Evolutionary conservation across 768 basidiomycete genomes (phyloP), one percentile per base, ranked within the genome.

Genomic region (Lyophyllum semitale): DNA sequence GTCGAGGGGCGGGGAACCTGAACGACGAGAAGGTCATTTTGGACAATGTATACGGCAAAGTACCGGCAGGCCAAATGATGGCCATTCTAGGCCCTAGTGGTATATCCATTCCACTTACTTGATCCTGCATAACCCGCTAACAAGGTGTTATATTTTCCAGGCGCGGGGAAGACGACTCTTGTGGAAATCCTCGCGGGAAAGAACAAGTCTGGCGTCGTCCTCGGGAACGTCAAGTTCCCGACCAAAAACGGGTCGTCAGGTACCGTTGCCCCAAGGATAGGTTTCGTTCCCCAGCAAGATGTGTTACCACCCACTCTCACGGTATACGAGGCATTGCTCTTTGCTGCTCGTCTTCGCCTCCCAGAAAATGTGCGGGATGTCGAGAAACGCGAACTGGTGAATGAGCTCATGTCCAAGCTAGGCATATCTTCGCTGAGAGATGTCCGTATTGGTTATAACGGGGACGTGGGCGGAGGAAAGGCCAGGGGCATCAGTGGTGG

Each of bases 1-100:
- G 55, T 41, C 53, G 44, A 25, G 53, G 53, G 26, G 48, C 56
- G 15, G 53, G 15, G 23, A 59, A 60, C 27, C 29, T 59, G 43
- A 73, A 73, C 55, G 74, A 81, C 55, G 84, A 85, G 46, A 84
- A 88, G 63, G 75, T 82, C 33, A 78, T 97, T 15, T 73, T 98
- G 37, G 85, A 92, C 63, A 73, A 74, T 37, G 78, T 94, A 27
- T 83, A 72, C 45, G 95, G 95, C 0, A 68, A 71, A 9, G 83
- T 96, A n/a, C 71, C 75, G 2, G 84, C 92, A 0, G 94, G 95
- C 9, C 83, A 90, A 57, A 85, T 97, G 77, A 87, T 93, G 81
- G 91, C 91, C n/a, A 84, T 97, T 52, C 80, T 98, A 3, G 95
- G 95, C 0, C 94, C 95, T 0, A 91, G 89, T 61, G 95, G 94